Evolutionary conservation across 2,329 filamentous ascomycete species (phyloP).

Genomic region (Anisogramma anomala): DNA sequence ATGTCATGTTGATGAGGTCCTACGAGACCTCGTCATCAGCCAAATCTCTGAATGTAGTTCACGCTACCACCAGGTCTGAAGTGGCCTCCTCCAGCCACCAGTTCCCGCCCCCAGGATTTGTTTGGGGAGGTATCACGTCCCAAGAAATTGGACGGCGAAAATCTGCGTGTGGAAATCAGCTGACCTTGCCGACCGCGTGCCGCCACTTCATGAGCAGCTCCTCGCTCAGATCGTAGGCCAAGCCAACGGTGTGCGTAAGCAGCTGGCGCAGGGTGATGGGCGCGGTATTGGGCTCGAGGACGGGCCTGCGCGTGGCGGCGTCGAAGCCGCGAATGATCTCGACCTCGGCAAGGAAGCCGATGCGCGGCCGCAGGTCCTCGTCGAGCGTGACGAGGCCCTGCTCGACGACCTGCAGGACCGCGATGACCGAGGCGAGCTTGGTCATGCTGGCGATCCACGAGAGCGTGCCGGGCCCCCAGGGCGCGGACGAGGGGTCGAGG

Average conservation of each 20-base stretch:
- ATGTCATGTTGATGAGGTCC: constrained; percentile 3
- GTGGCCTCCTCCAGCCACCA: too few species aligned
- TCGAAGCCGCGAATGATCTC: constrained; percentile 32
- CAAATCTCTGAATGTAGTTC: too few species aligned
- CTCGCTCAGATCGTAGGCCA: constrained; percentile 28
- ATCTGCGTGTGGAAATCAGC: too few species aligned
- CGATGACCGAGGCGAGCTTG: constrained; percentile 29
- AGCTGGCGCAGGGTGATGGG: constrained; percentile 35
- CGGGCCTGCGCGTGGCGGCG: constrained; percentile 21
- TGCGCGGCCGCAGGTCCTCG: constrained; percentile 24
- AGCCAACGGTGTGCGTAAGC: constrained; percentile 35
- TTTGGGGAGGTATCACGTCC: too few species aligned
- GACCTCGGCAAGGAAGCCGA: constrained; percentile 32
- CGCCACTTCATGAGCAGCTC: constrained; percentile 11
- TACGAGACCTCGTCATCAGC: too few species aligned
- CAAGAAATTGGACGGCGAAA: too few species aligned
- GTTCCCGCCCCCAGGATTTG: too few species aligned
- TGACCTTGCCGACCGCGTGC: constrained; percentile 3
- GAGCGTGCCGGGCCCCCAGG: constrained; percentile 25
- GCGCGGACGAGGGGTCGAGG: constrained; percentile 19
- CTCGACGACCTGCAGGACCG: constrained; percentile 31
- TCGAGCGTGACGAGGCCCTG: constrained; percentile 25
- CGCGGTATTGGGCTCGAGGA: constrained; percentile 19
- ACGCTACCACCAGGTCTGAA: too few species aligned
- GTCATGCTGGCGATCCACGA: constrained; percentile 26